phyloP scores from a whole-genome alignment of 1,284 basidiomycete species.

The Termitomyces sp. region DNA sequence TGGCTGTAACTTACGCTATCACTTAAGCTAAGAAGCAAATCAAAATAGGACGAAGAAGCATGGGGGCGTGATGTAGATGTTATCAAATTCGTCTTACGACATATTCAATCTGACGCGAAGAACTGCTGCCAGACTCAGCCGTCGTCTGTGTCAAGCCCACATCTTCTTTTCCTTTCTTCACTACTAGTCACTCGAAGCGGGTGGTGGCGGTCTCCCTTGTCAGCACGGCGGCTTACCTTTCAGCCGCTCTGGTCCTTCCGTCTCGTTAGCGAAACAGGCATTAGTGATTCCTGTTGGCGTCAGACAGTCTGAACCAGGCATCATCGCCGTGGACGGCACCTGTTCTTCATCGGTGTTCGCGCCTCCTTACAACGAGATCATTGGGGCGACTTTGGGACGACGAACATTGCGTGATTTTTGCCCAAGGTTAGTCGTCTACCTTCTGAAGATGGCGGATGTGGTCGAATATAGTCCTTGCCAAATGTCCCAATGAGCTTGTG shows the following conservation, averaged over 20 bases:
- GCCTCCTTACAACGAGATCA: neutral
- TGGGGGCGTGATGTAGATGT: neutral
- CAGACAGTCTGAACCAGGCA: neutral
- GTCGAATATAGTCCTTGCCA: neutral
- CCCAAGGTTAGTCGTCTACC: constrained; percentile 10
- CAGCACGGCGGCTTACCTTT: constrained; percentile 7
- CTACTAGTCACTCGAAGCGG: constrained; percentile 14
- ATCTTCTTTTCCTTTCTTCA: constrained; percentile 8
- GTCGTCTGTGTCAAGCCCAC: constrained; percentile 5
- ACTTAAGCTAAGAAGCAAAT: constrained; percentile 4
- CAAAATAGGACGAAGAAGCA: constrained; percentile 2
- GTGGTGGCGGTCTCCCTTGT: constrained; percentile 10
- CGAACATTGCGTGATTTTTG: constrained; percentile 6
- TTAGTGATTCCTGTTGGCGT: constrained; percentile 3
- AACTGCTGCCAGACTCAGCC: constrained; percentile 15
- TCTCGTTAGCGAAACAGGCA: constrained; percentile 8
- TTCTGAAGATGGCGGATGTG: constrained; percentile 8
- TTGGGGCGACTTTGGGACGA: neutral
- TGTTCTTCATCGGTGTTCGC: constrained; percentile 6
- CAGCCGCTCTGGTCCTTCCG: constrained; percentile 4
- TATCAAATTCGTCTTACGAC: constrained; percentile 13
- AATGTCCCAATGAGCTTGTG: constrained; percentile 1
- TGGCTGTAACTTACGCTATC: constrained; percentile 10
- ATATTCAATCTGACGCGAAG: constrained; percentile 12
- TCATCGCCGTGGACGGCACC: neutral